Evolutionary conservation across 306 rosid species (phyloP).

Genomic region (Prinsepia uniflora): DNA sequence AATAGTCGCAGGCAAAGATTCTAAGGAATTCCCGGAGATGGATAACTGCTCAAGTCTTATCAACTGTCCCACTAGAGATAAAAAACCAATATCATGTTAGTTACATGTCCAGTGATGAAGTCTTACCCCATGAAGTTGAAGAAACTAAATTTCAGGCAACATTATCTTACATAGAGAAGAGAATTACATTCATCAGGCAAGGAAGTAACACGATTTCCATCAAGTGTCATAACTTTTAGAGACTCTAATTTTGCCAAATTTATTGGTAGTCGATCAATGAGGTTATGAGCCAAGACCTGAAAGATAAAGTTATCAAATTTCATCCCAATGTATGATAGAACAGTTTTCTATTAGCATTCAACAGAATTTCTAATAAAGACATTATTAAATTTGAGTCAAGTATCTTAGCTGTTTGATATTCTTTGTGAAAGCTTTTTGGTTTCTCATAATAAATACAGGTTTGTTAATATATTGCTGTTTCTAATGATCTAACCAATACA

Average conservation of each 20-base stretch:
- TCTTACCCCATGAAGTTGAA: slow-evolving; percentile 13
- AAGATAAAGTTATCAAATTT: slow-evolving; percentile 25
- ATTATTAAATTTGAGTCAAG: background rate
- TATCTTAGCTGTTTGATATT: background rate
- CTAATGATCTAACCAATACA: background rate
- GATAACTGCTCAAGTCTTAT: slow-evolving; percentile 87
- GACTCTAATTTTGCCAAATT: slow-evolving; percentile 90
- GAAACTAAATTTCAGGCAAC: background rate
- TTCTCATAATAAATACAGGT: background rate
- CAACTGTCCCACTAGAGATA: slow-evolving; percentile 80
- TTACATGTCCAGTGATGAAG: slow-evolving; percentile 7
- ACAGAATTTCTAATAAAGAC: background rate
- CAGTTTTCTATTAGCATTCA: background rate
- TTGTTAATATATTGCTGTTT: background rate
- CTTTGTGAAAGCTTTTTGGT: background rate
- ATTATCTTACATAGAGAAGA: slow-evolving; percentile 46
- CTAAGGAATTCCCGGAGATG: slow-evolving; percentile 59
- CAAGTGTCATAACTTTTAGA: slow-evolving; percentile 74
- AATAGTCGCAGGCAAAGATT: slow-evolving; percentile 72
- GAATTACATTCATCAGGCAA: slow-evolving; percentile 97
- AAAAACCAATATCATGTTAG: slow-evolving; percentile 27
- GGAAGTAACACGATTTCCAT: slow-evolving; percentile 70
- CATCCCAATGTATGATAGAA: background rate
- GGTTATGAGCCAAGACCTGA: slow-evolving; percentile 78
- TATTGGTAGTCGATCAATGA: slow-evolving; percentile 75